phyloP scores from a whole-genome alignment of 495 filamentous ascomycete species.

The Daldinia bambusicola region DNA sequence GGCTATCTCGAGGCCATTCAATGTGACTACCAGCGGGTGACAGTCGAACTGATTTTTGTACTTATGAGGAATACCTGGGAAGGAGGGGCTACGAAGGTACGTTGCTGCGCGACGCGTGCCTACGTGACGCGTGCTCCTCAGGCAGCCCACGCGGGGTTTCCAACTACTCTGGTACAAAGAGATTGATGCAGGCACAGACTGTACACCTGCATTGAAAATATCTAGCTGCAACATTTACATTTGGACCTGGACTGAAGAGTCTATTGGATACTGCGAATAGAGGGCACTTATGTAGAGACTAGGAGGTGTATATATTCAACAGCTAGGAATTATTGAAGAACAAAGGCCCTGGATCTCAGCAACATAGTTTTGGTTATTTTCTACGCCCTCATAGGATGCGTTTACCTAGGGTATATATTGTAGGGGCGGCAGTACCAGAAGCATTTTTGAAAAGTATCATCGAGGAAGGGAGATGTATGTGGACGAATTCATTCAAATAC shows the following conservation, averaged over 20 bases:
- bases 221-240: neutral
- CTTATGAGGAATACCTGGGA: neutral
- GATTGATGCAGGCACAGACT: neutral
- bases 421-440: constrained; percentile 13
- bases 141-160: neutral
- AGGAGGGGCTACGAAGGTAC: neutral
- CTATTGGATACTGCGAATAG: neutral
- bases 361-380: neutral
- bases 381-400: neutral
- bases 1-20: constrained; percentile 3
- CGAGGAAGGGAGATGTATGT: constrained; percentile 22
- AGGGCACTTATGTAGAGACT: neutral
- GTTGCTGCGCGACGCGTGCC: neutral
- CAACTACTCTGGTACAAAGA: neutral
- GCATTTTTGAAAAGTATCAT: constrained; percentile 21
- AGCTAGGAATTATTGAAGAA: neutral
- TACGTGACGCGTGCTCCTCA: neutral
- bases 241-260: neutral
- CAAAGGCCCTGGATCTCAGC: neutral
- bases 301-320: neutral
- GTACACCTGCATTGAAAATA: neutral
- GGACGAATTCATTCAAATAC: constrained; percentile 23
- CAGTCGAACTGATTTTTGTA: neutral
- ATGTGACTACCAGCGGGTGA: neutral
- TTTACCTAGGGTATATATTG: constrained; percentile 16